Conservation (phyloP, 106 monocot species). For the Acanthochlamys bracteata region DNA sequence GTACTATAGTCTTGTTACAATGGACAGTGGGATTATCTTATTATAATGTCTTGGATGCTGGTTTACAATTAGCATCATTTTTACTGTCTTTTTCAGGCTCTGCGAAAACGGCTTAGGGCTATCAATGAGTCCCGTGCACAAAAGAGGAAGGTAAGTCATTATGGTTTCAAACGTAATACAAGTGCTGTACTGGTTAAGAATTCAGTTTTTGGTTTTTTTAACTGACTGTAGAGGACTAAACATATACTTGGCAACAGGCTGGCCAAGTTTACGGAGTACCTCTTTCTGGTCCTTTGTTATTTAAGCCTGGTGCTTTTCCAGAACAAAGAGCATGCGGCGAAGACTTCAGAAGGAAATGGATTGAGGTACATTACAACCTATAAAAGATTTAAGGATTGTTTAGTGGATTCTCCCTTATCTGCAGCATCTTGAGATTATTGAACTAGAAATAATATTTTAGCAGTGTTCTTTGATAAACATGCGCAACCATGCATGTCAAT, state of each 20-base stretch:
- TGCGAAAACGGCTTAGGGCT: constrained; percentile 71
- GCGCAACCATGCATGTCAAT: too few relatives aligned
- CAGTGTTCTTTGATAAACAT: too few relatives aligned
- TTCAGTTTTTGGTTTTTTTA: too few relatives aligned
- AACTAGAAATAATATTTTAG: too few relatives aligned
- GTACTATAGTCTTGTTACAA: background rate
- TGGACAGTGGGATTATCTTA: background rate
- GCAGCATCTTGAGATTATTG: too few relatives aligned
- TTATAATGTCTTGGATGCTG: too few relatives aligned
- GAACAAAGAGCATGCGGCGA: constrained; percentile 68
- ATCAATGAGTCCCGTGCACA: constrained; percentile 96
- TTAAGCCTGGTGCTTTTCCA: constrained; percentile 73
- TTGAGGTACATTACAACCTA: constrained; percentile 62
- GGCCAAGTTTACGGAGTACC: constrained; percentile 96
- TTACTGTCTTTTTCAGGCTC: constrained; percentile 27
- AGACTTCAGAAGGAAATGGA: constrained; percentile 85
- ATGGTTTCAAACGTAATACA: too few relatives aligned
- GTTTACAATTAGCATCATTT: too few relatives aligned
- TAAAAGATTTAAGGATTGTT: too few relatives aligned
- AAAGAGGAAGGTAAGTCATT: constrained; percentile 64
- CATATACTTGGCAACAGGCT: constrained; percentile 38
- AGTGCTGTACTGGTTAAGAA: too few relatives aligned
- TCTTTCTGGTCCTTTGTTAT: constrained; percentile 69
- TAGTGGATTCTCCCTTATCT: too few relatives aligned
- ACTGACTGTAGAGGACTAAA: too few relatives aligned